Percentiles rank a stretch among this genome's conserved stretches.
Conservation (phyloP, 768 basidiomycete genomes). For the Pisolithus marmoratus region DNA sequence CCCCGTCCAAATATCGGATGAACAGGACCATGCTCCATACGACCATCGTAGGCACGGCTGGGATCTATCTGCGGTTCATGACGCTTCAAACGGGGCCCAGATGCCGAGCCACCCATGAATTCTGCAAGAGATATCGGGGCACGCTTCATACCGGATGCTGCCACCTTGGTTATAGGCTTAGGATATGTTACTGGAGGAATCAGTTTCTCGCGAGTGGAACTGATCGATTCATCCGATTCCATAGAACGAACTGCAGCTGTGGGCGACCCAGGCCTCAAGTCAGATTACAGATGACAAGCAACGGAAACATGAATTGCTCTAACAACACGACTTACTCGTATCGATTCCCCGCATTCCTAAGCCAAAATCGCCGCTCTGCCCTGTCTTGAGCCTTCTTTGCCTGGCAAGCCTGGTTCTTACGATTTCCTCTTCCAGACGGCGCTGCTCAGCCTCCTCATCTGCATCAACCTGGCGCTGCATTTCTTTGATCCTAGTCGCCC, state of each 20-base stretch:
- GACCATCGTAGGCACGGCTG: slow-evolving; percentile 63
- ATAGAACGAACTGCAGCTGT: background rate
- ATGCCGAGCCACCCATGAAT: slow-evolving; percentile 75
- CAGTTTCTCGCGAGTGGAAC: slow-evolving; percentile 3
- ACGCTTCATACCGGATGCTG: slow-evolving; percentile 20
- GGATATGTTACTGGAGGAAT: slow-evolving; percentile 4
- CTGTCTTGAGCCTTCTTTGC: slow-evolving; percentile 31
- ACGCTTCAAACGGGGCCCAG: slow-evolving; percentile 67
- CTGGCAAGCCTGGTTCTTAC: slow-evolving; percentile 42
- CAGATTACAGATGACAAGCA: background rate
- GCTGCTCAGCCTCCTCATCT: slow-evolving; percentile 74
- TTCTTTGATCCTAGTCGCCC: slow-evolving; percentile 75
- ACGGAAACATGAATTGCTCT: background rate
- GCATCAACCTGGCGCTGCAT: slow-evolving; percentile 78
- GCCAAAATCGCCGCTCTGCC: slow-evolving; percentile 33
- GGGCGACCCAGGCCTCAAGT: slow-evolving; percentile 15
- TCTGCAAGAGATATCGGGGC: slow-evolving; percentile 68
- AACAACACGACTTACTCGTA: slow-evolving; percentile 22
- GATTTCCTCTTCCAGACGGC: slow-evolving; percentile 56
- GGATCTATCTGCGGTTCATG: slow-evolving; percentile 69
- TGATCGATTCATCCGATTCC: slow-evolving; percentile 8
- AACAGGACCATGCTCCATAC: slow-evolving; percentile 42
- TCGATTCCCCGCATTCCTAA: slow-evolving; percentile 32
- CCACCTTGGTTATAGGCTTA: slow-evolving; percentile 10
- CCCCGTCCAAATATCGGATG: slow-evolving; percentile 76